Evolutionary conservation across 768 basidiomycete genomes (phyloP).

Genomic region (Auricularia cornea): DNA sequence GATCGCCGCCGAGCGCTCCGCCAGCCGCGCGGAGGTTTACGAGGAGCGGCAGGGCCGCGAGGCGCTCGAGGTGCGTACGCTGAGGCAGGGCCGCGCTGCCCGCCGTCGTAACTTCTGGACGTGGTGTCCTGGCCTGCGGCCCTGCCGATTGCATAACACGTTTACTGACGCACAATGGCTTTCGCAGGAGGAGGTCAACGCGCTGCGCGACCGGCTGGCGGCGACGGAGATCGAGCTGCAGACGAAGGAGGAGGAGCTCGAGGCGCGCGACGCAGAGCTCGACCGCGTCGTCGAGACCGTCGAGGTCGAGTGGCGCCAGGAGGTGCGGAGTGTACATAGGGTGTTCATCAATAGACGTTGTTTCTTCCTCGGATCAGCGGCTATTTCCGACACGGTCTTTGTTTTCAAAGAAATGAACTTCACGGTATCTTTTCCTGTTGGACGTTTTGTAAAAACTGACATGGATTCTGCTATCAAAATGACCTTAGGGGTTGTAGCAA

Average conservation of each 20-base stretch:
- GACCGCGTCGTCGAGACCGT: conserved; percentile 62
- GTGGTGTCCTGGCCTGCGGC: background rate
- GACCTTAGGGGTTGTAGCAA: too few species aligned
- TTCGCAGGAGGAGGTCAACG: conserved; percentile 59
- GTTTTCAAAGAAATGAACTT: too few species aligned
- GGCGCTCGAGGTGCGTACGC: conserved; percentile 51
- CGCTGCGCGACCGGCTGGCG: conserved; percentile 66
- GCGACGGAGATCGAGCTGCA: conserved; percentile 76
- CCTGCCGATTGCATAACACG: background rate
- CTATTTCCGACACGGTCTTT: too few species aligned
- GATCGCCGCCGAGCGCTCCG: conserved; percentile 58
- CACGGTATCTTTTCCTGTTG: too few species aligned
- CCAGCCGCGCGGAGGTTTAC: conserved; percentile 60
- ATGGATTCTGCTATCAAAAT: too few species aligned
- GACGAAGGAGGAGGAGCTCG: conserved; percentile 81
- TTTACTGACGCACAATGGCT: too few species aligned
- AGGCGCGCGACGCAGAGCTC: conserved; percentile 69
- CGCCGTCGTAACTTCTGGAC: too few species aligned
- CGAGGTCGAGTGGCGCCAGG: conserved; percentile 81
- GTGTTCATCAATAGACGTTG: too few species aligned
- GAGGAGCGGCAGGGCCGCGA: conserved; percentile 70
- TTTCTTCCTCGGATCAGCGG: too few species aligned
- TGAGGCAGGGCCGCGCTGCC: too few species aligned
- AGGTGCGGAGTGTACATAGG: too few species aligned
- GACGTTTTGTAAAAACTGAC: too few species aligned